Evolutionary conservation across 352 stramenopile species (phyloP).

Genomic region (Elongisporangium senticosum): DNA sequence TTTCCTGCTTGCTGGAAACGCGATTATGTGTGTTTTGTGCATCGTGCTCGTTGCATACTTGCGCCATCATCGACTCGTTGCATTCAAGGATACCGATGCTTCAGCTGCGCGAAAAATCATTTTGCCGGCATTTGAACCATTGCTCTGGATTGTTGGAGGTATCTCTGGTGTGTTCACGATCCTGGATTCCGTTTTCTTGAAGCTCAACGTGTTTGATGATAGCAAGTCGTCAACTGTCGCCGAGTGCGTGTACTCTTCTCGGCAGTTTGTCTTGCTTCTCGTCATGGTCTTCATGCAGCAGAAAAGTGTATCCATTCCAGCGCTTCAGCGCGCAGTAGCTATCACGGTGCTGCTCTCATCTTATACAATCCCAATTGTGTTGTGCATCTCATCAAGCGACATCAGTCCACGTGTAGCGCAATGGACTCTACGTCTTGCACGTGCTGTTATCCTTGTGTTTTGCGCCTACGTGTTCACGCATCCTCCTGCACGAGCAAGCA

Average conservation of each 20-base stretch:
- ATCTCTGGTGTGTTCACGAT: constrained; percentile 21
- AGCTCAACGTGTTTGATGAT: constrained; percentile 14
- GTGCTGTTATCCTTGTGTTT: constrained; percentile 19
- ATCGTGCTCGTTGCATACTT: constrained; percentile 34
- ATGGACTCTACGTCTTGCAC: constrained; percentile 10
- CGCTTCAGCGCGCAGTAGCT: constrained; percentile 23
- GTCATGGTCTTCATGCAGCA: constrained; percentile 50
- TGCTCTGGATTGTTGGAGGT: constrained; percentile 35
- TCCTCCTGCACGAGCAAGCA: constrained; percentile 38
- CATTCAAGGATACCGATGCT: constrained; percentile 22
- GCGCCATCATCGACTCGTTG: constrained; percentile 32
- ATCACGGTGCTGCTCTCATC: constrained; percentile 26
- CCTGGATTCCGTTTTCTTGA: constrained; percentile 24
- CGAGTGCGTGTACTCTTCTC: constrained; percentile 30
- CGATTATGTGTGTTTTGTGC: constrained; percentile 25
- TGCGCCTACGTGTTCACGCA: constrained; percentile 33
- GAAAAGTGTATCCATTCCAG: constrained; percentile 42
- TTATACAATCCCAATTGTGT: constrained; percentile 38
- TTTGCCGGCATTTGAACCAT: constrained; percentile 39
- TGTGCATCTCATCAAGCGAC: constrained; percentile 16
- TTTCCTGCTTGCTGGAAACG: constrained; percentile 33
- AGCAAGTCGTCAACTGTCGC: constrained; percentile 12
- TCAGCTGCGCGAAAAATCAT: constrained; percentile 41
- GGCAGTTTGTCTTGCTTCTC: constrained; percentile 39
- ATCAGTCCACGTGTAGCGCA: not conserved